These are phyloP conservation scores for Aspergillus sparsus DNA, from an alignment of 495 filamentous ascomycete genomes.

Conservation along the genomic window DNA sequence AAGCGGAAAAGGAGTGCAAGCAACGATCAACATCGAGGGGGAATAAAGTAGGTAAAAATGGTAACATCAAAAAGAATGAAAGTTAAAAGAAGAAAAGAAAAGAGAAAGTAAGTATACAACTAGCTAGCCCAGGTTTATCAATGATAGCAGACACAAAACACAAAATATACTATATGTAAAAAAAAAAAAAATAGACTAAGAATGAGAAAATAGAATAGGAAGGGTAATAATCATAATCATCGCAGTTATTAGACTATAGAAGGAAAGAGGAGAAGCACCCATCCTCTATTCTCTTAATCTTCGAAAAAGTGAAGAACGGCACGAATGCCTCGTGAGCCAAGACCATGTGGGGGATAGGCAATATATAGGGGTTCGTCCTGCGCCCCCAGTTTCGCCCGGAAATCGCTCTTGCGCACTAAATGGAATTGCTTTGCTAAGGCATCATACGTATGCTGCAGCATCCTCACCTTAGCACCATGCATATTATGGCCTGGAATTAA, in stretches of 20 bases:
- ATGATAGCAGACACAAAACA: too few relatives aligned
- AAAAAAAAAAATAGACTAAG: neutral
- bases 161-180: neutral
- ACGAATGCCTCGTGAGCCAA: conserved; percentile 72
- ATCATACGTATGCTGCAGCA: conserved; percentile 74
- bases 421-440: conserved; percentile 75
- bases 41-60: conserved; percentile 11
- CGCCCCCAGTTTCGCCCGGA: conserved; percentile 81
- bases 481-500: conserved; percentile 75
- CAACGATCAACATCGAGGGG: neutral
- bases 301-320: conserved; percentile 84
- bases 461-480: conserved; percentile 68
- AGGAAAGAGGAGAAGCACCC: conserved; percentile 8
- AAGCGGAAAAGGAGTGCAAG: too few relatives aligned
- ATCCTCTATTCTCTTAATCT: conserved; percentile 46
- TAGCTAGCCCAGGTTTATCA: neutral
- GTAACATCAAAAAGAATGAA: neutral
- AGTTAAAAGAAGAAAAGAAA: neutral
- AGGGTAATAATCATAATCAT: neutral
- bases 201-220: neutral
- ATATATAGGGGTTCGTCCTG: conserved; percentile 77
- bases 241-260: neutral
- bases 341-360: conserved; percentile 75
- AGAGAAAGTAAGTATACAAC: too few relatives aligned
- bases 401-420: conserved; percentile 79